Base-by-base conservation (phyloP, 2,329 filamentous ascomycete species). In the Dichotomopilus funicola region DNA sequence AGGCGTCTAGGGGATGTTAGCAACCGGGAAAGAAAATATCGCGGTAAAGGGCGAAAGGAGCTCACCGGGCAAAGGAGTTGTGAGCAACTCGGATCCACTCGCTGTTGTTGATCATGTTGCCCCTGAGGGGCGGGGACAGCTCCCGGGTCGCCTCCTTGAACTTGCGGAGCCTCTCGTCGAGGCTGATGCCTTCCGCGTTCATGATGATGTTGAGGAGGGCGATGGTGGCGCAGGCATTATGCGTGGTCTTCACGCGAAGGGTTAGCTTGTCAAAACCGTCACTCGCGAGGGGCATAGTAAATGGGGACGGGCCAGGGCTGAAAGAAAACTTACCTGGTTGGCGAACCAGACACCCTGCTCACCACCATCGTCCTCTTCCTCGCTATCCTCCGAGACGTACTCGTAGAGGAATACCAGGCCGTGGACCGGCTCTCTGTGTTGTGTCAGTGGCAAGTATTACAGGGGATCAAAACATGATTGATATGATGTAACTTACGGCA, bases 161-260 rank as follows among this genome's bases (percentile, higher is more conserved):
- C 11, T 76, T 72, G 34, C 76, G 71, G 1, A 97, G 78, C 57
- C 85, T 77, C n/a, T 81, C 72, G 4, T 91, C 90, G 5, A 96
- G 78, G 9, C 83, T 72, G 3, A 90, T 71, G 0, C 75, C 76
- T 0, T 81, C 74, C 31, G 85, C 78, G 67, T 97, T 97, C 81
- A 96, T 95, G 66, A 96, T 75, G 58, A 96, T 95, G 65, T 97
- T 97, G 63, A 96, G 79, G 62, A 97, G 77, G 3, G 94, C 91
- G 46, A 96, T 83, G n/a, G 89, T 94, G 19, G 90, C 94, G 71
- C 94, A 99, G 33, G 90, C 87, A 70, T 95, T 95, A 54, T 82
- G 79, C 0, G 84, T 86, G 1, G 88, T 90, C 86, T 92, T 59
- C n/a, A 27, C 19, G 12, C 44, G 33, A 35, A 7, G 19, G 1